phyloP scores from a whole-genome alignment of 2,329 filamentous ascomycete species.

The Arachnopeziza araneosa region DNA sequence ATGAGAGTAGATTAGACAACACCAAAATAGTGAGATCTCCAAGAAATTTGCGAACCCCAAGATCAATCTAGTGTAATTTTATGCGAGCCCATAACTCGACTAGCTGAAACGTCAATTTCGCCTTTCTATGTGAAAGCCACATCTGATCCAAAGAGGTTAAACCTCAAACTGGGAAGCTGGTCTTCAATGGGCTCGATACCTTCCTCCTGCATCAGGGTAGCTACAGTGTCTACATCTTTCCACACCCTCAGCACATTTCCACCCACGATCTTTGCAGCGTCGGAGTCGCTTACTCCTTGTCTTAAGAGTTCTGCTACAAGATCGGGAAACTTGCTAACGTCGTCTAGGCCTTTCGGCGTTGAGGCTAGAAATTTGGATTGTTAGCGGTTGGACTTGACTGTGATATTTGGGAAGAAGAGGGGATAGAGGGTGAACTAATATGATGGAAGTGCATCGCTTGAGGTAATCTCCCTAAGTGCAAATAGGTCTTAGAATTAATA shows the following conservation, averaged over 20 bases:
- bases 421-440: background rate
- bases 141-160: background rate
- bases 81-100: too few species aligned
- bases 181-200: constrained; percentile 47
- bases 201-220: constrained; percentile 55
- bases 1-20: too few species aligned
- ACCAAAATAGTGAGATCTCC: too few species aligned
- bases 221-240: constrained; percentile 70
- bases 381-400: too few species aligned
- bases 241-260: constrained; percentile 81
- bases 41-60: background rate
- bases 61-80: too few species aligned
- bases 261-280: constrained; percentile 71
- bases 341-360: constrained; percentile 70
- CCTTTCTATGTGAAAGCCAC: background rate
- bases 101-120: background rate
- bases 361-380: constrained; percentile 12
- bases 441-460: background rate
- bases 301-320: constrained; percentile 69
- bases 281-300: constrained; percentile 66
- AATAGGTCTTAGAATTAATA: background rate
- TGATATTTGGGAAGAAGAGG: background rate
- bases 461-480: background rate
- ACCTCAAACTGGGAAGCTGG: constrained; percentile 32
- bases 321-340: constrained; percentile 77